These are phyloP conservation scores for Saccharomycopsis synnaedendra DNA, from an alignment of 805 yeast species.

Conservation along the genomic window DNA sequence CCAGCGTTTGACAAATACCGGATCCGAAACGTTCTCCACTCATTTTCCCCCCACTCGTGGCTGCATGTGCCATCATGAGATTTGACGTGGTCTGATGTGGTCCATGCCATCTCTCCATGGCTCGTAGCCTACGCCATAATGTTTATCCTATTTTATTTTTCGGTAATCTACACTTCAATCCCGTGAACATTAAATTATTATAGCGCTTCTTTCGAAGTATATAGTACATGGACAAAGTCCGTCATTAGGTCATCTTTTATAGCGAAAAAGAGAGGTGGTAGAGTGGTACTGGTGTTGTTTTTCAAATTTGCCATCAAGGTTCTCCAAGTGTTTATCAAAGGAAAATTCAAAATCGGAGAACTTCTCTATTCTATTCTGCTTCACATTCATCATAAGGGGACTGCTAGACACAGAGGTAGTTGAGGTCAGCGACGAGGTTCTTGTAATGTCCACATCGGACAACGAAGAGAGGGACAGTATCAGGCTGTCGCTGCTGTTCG, in stretches of 20 bases:
- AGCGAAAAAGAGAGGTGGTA: background rate
- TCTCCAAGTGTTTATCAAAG: background rate
- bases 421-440: background rate
- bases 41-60: no score
- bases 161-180: no score
- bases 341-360: background rate
- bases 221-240: no score
- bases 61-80: no score
- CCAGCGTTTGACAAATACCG: no score
- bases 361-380: background rate
- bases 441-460: background rate
- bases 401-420: background rate
- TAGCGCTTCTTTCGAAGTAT: no score
- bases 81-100: no score
- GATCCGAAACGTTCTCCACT: no score
- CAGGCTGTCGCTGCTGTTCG: background rate
- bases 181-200: no score
- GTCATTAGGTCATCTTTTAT: background rate
- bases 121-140: no score
- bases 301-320: background rate
- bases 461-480: background rate
- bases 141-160: no score
- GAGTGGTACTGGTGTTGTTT: slow-evolving; percentile 1
- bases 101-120: no score
- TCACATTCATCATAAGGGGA: background rate